phyloP scores from a whole-genome alignment of 345 rosid genomes.

The Corymbia maculata region DNA sequence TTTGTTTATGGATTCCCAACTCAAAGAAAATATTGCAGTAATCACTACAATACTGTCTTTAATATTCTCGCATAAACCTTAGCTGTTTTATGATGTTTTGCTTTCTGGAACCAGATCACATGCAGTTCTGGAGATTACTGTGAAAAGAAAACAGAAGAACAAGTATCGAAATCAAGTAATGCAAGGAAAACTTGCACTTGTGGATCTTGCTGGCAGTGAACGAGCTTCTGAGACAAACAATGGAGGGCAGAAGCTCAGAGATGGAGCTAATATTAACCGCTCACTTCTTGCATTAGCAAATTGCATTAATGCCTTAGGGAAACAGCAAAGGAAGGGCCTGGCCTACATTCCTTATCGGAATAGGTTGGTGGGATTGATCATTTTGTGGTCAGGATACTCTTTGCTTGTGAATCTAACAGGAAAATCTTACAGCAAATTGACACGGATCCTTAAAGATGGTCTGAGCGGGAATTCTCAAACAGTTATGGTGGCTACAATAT shows the following conservation, averaged over 20 bases:
- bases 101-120: conserved; percentile 56
- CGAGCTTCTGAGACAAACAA: conserved; percentile 90
- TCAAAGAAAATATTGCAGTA: not conserved
- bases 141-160: conserved; percentile 73
- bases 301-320: conserved; percentile 92
- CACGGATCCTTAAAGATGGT: conserved; percentile 96
- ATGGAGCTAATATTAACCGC: conserved; percentile 91
- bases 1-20: not conserved
- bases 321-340: conserved; percentile 94
- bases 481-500: conserved; percentile 86
- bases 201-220: conserved; percentile 99
- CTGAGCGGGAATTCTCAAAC: conserved; percentile 97
- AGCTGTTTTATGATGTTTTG: not conserved
- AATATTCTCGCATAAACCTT: not conserved
- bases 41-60: not conserved
- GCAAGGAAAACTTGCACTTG: conserved; percentile 92
- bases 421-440: conserved; percentile 50
- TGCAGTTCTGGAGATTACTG: conserved; percentile 83
- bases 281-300: conserved; percentile 94
- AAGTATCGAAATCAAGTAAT: conserved; percentile 62
- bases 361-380: conserved; percentile 32
- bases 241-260: conserved; percentile 89
- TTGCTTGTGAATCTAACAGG: not conserved
- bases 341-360: conserved; percentile 96
- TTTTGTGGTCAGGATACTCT: not conserved